Evolutionary conservation across 2,329 filamentous ascomycete species (phyloP).

Genomic region (Calonectria montana): DNA sequence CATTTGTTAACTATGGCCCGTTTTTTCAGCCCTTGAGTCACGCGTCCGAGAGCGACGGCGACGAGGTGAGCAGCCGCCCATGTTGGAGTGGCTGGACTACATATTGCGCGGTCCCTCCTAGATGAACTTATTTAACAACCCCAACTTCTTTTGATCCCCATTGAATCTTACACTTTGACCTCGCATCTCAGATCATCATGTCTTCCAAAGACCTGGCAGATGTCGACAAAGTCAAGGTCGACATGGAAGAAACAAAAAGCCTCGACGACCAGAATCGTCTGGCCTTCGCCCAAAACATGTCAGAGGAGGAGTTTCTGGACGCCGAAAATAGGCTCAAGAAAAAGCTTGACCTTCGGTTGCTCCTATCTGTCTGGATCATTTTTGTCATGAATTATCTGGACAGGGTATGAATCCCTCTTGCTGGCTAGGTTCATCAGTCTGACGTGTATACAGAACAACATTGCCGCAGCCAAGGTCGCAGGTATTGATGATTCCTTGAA

Average conservation of each 20-base stretch:
- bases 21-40: neutral
- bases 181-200: neutral
- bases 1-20: neutral
- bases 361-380: slow-evolving; percentile 21
- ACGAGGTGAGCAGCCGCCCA: neutral
- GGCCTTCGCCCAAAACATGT: slow-evolving; percentile 19
- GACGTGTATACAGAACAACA: slow-evolving; percentile 15
- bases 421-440: neutral
- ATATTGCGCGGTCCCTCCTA: neutral
- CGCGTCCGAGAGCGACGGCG: neutral
- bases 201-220: neutral
- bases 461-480: slow-evolving; percentile 23
- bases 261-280: slow-evolving; percentile 15
- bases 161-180: neutral
- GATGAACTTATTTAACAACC: neutral
- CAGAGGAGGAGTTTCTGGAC: slow-evolving; percentile 23
- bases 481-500: slow-evolving; percentile 13
- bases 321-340: slow-evolving; percentile 22
- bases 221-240: slow-evolving; percentile 1
- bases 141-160: neutral
- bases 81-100: neutral
- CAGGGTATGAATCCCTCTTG: neutral
- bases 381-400: slow-evolving; percentile 25
- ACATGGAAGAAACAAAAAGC: slow-evolving; percentile 18
- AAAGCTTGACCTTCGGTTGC: slow-evolving; percentile 23